Base-by-base conservation (phyloP, 495 filamentous ascomycete species). In the Penicillium crystallinum region DNA sequence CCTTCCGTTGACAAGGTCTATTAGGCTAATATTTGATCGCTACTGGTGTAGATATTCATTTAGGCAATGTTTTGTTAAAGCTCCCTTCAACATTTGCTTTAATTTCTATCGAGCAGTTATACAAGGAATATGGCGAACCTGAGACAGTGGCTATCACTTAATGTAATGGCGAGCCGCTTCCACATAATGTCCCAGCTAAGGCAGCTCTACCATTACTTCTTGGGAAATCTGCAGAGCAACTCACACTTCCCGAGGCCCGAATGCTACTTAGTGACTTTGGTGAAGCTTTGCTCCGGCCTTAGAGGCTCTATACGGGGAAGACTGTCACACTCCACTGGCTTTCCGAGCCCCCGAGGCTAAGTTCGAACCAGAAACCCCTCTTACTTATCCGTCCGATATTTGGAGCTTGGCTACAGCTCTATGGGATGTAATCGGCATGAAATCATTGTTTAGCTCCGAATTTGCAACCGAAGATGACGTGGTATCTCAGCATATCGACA, bases 361-460 rank as follows among this genome's bases (percentile, higher is more conserved):
- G 31, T 68, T 73, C 34, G 54, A 69, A 54, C 41, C 65, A 1
- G 23, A 64, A 14, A 15, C 39, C 0, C 62, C 66, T 5, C 63
- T 69, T 6, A 23, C 52, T 22, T 72, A 61, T 56, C 38, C 70
- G 5, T 41, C 62, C 11, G 70, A 73, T 43, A 68, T 73, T 21
- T 73, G 63, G 67, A 70, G 70, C 48, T 42, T 73, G 8, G 67
- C 64, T 19, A 58, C 51, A 4, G 42, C 62, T 19, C 68, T 69
- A 23, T 72, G 67, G 67, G 69, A 72, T 34, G 71, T 75, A 34
- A 30, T 70, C 1, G 64, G 65, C 14, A 69, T 72, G 63, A 63
- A 66, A 43, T 38, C 68, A 0, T 61, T 69, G 12, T 68, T 71
- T 33, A 67, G 58, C 54, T 61, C 23, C 8, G 62, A 70, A 1